Base-by-base conservation (phyloP, 2,329 filamentous ascomycete species). In the Westerdykella sp. region DNA sequence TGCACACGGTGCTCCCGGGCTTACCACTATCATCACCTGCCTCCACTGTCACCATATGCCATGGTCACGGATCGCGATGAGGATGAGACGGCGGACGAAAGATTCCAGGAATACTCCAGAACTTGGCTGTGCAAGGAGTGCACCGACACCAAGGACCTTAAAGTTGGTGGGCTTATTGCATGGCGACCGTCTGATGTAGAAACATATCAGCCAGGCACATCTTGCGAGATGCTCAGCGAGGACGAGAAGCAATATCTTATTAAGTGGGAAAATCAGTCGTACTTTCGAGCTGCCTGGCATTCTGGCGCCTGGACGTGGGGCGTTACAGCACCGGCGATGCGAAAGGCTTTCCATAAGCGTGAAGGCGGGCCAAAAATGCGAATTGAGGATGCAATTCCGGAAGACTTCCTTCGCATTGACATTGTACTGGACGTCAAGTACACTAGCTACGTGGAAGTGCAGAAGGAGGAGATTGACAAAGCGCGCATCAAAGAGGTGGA, bases 241-340 rank as follows among this genome's bases (percentile, higher is more conserved):
- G 84, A 88, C 42, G 75, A 85, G n/a, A 90, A 90, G 51, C 88
- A 96, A 54, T 98, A 97, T 58, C 77, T 98, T 2, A 71, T 98
- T 55, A 95, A 93, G 62, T 97, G 90, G 87, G 81, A 85, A 36
- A 73, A 75, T 0, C 75, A 79, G 43, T 95, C 91, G 0, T 94
- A 96, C 58, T 84, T 83, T 49, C 83, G 87, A 51, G 87, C 86
- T 41, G 75, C 74, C 6, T 98, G 94, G 93, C 85, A 88, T 76
- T 81, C 88, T 9, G 93, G 91, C 11, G 76, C 84, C 13, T 98
- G 93, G 93, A 77, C 95, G 1, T 91, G 80, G 73, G 88, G 89
- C 5, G 74, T 84, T 9, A 78, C 79, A 13, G 69, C 76, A 11
- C 56, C 68, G 3, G 45, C 64, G 0, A 94, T 86, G 81, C 81